Base-by-base conservation (phyloP, 148 eudicot genomes). In the Mesembryanthemum crystallinum region DNA sequence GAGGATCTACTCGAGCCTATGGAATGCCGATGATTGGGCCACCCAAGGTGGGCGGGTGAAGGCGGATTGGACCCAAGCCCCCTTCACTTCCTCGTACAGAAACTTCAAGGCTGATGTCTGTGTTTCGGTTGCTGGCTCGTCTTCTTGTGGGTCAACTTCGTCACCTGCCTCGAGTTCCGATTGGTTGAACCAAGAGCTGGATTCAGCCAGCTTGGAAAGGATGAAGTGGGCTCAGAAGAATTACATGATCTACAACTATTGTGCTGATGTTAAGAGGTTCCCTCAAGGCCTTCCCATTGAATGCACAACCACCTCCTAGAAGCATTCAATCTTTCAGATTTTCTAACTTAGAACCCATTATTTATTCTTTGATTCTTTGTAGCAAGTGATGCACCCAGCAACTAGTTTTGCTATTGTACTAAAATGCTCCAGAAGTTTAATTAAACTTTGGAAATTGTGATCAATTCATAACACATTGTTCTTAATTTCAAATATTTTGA, bases 181-280 rank as follows among this genome's bases (percentile, higher is more conserved):
- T 0, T 86, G 86, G 86, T 58, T 76, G 71, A 83, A 35, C 47
- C 79, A 81, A 23, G 88, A 74, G 25, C 57, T 86, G 28, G 88
- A 86, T 76, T 73, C 81, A 1, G 72, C 74, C 0, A 77, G 81
- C 14, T 39, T 81, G 18, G 75, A 70, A 54, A 83, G 86, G 63
- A 68, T 86, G 80, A 77, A 68, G 3, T 81, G 85, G 86, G 83
- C 75, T 4, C 83, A 81, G 8, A 67, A 74, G 57, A 79, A 83
- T 28, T 80, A 83, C 61, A 83, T 83, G 88, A 67, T 86, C n/a
- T 83, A 83, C 37, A 83, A 83, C 33, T 86, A 86, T 33, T 86
- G 86, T 74, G 49, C 85, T 32, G 88, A 86, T 79, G 49, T 28
- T 64, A 28, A 62, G 8, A 83, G 88, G 76, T 86, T 86, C 37